Base-by-base conservation (phyloP, 306 rosid genomes). In the Casuarina cunninghamiana region DNA sequence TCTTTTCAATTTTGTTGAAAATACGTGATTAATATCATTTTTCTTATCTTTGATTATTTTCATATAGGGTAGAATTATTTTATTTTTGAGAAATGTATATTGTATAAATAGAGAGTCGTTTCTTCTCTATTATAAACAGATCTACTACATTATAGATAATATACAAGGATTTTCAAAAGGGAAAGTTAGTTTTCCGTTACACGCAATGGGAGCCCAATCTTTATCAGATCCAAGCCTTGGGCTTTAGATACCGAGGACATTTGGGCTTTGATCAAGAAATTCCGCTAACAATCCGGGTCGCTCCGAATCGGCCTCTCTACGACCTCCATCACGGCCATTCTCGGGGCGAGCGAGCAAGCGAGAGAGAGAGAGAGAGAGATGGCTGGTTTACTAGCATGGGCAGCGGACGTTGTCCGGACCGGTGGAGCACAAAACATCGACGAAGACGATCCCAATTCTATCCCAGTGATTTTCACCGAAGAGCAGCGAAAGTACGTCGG, bases 311-410 rank as follows among this genome's bases (percentile, higher is more conserved):
- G 71, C 26, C 35, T 66, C 35, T 41, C 15, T 7, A 32, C 32
- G 48, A 66, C 6, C 49, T 7, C 8, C 46, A 38, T 44, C 16
- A 5, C 51, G 6, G 72, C 32, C 51, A 7, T 32, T 5, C 49
- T 42, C 41, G 77, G 69, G 49, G 51, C 3, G 53, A 50, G 62
- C 51, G 38, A 0, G 17, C 78, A 46, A 4, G 13, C 7, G 37
- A 35, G 37, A 2, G 72, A 0, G 77, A 70, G 73, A 8, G 48
- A 8, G 67, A n/a, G 61, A 37, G 76, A 71, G 39, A 94, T 94
- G 98, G 98, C 97, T 3, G 97, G 98, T 69, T 77, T 92, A 76
- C 84, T 95, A 46, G 97, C 98, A 67, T 95, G 98, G 98, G 98
- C 98, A 44, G 98, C 98, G 3, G 97, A 93, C 67, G 97, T 92